A percentile compares a stretch with the other conserved stretches of the same genome.
Evolutionary conservation across 495 filamentous ascomycete genomes (phyloP).

Genomic region (Bombardia bombarda): DNA sequence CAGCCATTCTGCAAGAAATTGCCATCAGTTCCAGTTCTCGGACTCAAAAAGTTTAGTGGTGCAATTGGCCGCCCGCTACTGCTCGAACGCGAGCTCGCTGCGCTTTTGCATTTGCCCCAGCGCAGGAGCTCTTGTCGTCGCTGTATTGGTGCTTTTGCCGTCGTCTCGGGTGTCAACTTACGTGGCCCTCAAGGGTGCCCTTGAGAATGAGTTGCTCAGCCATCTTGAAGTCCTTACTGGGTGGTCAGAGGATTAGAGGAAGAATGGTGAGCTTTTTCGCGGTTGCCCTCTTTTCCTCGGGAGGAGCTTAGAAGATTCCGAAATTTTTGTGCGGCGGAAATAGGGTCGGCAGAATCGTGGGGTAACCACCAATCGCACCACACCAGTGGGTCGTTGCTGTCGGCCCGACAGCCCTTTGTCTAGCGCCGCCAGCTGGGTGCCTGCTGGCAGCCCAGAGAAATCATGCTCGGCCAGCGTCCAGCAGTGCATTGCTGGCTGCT

Average conservation of each 20-base stretch:
- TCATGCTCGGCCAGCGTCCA: too few relatives aligned
- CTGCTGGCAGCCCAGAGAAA: background rate
- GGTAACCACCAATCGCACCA: conserved; percentile 4
- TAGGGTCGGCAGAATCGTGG: conserved; percentile 22
- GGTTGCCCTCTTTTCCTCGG: conserved; percentile 19
- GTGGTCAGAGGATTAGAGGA: conserved; percentile 23
- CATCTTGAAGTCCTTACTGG: conserved; percentile 49
- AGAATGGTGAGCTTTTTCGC: conserved; percentile 26
- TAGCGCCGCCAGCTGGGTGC: background rate
- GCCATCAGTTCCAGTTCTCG: conserved; percentile 7
- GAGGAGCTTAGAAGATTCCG: conserved; percentile 18
- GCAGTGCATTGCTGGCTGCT: too few relatives aligned
- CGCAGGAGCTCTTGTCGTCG: too few relatives aligned
- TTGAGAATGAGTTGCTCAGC: conserved; percentile 95
- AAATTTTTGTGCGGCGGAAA: conserved; percentile 35
- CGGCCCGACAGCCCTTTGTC: background rate
- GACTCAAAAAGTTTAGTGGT: too few relatives aligned
- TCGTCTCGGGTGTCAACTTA: conserved; percentile 35
- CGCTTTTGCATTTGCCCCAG: too few relatives aligned
- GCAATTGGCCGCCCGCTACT: too few relatives aligned
- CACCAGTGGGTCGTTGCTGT: background rate
- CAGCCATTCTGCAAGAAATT: conserved; percentile 46
- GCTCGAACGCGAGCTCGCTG: too few relatives aligned
- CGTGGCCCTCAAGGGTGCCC: conserved; percentile 95
- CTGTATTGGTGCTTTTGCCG: too few relatives aligned